Conservation (phyloP, 2,329 filamentous ascomycete species). For the Exophiala aquamarina region DNA sequence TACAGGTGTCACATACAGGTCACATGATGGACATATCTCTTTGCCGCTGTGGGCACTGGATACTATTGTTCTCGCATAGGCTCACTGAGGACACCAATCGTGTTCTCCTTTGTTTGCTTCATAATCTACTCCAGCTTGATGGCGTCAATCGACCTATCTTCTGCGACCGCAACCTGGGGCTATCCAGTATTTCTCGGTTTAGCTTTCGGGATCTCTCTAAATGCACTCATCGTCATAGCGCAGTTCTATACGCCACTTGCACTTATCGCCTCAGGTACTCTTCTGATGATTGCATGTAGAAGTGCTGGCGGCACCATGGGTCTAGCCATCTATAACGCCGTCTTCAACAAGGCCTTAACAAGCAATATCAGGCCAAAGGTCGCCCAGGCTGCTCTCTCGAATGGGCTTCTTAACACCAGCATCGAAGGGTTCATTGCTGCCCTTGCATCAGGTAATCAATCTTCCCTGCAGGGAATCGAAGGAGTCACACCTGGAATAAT, state of each 20-base stretch:
- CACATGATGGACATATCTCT: slow-evolving; percentile 4
- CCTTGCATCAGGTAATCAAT: slow-evolving; percentile 3
- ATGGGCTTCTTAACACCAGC: slow-evolving; percentile 4
- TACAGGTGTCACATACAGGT: slow-evolving; percentile 7
- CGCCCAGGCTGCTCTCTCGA: slow-evolving; percentile 7
- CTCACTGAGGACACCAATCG: slow-evolving; percentile 9
- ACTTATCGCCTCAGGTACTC: slow-evolving; percentile 12
- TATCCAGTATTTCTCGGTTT: slow-evolving; percentile 13
- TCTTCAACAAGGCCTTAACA: slow-evolving; percentile 10
- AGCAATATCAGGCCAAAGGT: slow-evolving; percentile 4
- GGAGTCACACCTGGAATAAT: slow-evolving; percentile 12
- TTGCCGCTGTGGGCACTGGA: not conserved
- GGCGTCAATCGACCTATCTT: not conserved
- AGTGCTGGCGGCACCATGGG: slow-evolving; percentile 13
- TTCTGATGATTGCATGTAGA: slow-evolving; percentile 9
- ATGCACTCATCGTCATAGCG: slow-evolving; percentile 8
- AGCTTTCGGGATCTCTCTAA: slow-evolving; percentile 13
- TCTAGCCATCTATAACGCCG: slow-evolving; percentile 14
- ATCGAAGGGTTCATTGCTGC: slow-evolving; percentile 10
- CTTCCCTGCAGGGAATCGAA: slow-evolving; percentile 2
- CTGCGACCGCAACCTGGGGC: not conserved
- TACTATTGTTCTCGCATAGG: slow-evolving; percentile 3
- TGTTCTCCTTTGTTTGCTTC: slow-evolving; percentile 12
- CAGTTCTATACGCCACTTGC: slow-evolving; percentile 13
- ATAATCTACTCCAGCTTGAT: slow-evolving; percentile 6